Evolutionary conservation across 805 yeast species (phyloP).

Genomic region (Komagataella ulmi): DNA sequence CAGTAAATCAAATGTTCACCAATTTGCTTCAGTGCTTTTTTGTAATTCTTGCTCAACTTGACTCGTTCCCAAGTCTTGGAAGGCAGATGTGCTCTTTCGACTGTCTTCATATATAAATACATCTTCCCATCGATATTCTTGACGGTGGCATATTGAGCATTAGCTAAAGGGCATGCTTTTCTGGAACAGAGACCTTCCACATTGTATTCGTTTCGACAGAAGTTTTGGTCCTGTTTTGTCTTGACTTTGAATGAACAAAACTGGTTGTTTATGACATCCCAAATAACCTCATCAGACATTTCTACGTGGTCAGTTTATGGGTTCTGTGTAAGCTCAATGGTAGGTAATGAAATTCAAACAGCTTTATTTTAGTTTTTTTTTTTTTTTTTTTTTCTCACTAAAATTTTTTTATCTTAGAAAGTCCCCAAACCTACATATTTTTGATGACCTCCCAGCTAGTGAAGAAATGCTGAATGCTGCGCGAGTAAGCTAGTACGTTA

Average conservation of each 20-base stretch:
- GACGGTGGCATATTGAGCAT: conserved; percentile 81
- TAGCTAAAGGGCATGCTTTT: conserved; percentile 93
- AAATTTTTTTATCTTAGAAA: background rate
- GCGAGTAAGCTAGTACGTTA: no score
- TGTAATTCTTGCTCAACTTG: conserved; percentile 77
- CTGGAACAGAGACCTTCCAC: conserved; percentile 90
- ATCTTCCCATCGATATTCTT: conserved; percentile 68
- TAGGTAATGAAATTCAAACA: background rate
- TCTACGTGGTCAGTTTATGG: background rate
- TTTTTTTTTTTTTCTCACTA: background rate
- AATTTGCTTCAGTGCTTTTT: conserved; percentile 76
- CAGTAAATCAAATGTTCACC: conserved; percentile 83
- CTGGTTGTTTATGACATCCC: conserved; percentile 94
- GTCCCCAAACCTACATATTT: background rate
- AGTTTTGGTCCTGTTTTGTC: conserved; percentile 79
- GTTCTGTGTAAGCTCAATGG: background rate
- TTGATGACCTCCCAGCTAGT: background rate
- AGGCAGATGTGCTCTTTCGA: conserved; percentile 95
- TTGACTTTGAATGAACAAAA: conserved; percentile 91
- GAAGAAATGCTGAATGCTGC: background rate
- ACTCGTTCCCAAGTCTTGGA: conserved; percentile 91
- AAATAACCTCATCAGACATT: conserved; percentile 45
- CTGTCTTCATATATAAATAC: conserved; percentile 89
- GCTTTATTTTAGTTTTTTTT: background rate
- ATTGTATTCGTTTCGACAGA: conserved; percentile 93